Conservation (phyloP, 352 stramenopile genomes). For the Thalassiosira hispida region DNA sequence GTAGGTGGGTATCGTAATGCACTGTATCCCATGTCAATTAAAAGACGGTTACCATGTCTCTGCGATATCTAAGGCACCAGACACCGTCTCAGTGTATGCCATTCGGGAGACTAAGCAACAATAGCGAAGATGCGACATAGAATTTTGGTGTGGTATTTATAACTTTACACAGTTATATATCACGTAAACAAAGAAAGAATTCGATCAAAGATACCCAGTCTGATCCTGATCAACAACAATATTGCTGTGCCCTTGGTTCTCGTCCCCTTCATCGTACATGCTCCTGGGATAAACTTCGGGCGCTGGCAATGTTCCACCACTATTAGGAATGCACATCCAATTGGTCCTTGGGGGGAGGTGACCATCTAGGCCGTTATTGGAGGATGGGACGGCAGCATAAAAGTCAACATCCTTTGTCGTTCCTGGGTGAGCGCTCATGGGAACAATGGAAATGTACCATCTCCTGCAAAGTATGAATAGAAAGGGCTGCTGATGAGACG, state of each 20-base stretch:
- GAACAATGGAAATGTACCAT: constrained; percentile 87
- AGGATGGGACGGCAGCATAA: constrained; percentile 62
- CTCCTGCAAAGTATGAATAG: constrained; percentile 43
- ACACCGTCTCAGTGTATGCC: too few species aligned
- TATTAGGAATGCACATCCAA: constrained; percentile 48
- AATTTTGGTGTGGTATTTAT: too few species aligned
- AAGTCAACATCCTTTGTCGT: constrained; percentile 85
- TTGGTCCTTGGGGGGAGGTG: constrained; percentile 25
- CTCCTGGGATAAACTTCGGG: constrained; percentile 22
- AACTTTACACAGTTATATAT: constrained; percentile 24
- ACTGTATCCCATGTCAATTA: too few species aligned
- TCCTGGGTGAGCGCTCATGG: constrained; percentile 63
- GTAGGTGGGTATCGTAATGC: too few species aligned
- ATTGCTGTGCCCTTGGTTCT: constrained; percentile 25
- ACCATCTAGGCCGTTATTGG: not conserved
- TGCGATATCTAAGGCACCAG: too few species aligned
- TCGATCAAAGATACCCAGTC: constrained; percentile 38
- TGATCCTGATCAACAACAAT: constrained; percentile 42
- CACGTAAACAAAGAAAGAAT: constrained; percentile 22
- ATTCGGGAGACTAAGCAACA: too few species aligned
- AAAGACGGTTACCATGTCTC: too few species aligned
- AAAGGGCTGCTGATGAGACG: not conserved
- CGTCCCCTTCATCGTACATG: constrained; percentile 29
- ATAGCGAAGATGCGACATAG: too few species aligned
- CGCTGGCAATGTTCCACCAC: constrained; percentile 28